Evolutionary conservation across 2,329 filamentous ascomycete genomes (phyloP).

Genomic region (Cordyceps farinosa): DNA sequence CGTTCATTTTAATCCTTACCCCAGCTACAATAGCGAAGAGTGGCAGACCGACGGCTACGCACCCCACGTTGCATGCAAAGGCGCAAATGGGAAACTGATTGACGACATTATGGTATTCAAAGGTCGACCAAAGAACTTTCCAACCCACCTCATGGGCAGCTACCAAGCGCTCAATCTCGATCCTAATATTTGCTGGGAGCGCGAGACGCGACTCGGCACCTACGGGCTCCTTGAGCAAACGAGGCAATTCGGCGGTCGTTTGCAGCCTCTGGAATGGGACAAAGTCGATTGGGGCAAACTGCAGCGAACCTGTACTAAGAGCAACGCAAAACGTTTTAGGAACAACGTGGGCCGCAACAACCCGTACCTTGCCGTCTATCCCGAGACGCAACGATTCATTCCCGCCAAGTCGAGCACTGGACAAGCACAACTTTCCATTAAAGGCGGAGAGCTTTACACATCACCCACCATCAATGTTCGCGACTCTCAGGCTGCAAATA

Average conservation of each 20-base stretch:
- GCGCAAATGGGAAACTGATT: slow-evolving; percentile 56
- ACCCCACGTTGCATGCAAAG: slow-evolving; percentile 60
- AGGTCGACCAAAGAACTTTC: slow-evolving; percentile 56
- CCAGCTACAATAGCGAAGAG: slow-evolving; percentile 59
- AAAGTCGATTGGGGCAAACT: slow-evolving; percentile 67
- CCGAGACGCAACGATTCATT: slow-evolving; percentile 29
- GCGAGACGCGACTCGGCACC: slow-evolving; percentile 64
- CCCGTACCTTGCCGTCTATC: slow-evolving; percentile 41
- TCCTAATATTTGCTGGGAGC: slow-evolving; percentile 62
- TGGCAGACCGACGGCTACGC: slow-evolving; percentile 59
- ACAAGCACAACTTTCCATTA: background rate
- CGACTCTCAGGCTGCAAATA: background rate
- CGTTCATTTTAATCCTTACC: slow-evolving; percentile 66
- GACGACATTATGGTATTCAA: slow-evolving; percentile 65
- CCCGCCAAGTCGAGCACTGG: slow-evolving; percentile 17
- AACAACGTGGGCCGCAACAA: slow-evolving; percentile 40
- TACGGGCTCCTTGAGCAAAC: slow-evolving; percentile 55
- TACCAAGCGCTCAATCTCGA: slow-evolving; percentile 59
- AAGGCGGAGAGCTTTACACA: background rate
- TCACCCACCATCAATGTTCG: background rate
- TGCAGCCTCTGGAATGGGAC: slow-evolving; percentile 53
- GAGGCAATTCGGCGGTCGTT: slow-evolving; percentile 41
- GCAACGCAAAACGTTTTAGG: slow-evolving; percentile 64
- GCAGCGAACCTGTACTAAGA: slow-evolving; percentile 61
- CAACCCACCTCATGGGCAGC: slow-evolving; percentile 59